Evolutionary conservation across 2,329 filamentous ascomycete species (phyloP), one percentile per base, ranked within the genome.

Genomic region (Botrytis cinerea): DNA sequence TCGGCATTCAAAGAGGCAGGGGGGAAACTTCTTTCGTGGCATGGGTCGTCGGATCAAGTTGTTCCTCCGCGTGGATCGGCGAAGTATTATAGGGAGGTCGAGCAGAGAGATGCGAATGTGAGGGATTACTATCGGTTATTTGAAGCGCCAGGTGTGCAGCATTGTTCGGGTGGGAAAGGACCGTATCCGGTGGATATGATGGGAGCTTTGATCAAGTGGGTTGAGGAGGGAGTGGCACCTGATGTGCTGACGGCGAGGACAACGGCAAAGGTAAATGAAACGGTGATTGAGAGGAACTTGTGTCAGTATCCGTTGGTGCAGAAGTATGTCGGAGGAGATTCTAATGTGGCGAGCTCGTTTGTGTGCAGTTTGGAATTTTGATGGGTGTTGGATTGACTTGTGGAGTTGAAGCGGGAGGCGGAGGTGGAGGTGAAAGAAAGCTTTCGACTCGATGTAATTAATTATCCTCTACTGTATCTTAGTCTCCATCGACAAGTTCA

Each of bases 101-200:
- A 74, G 38, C 22, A 18, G 16, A 5, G 22, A 4, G 71, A 74
- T 73, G n/a, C n/a, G 32, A 63, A 73, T 0, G 63, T 81, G 0
- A 72, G 79, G 14, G 73, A 80, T n/a, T 83, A 80, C 71, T 83
- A 80, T 57, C 76, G 81, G 1, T 75, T 77, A n/a, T 83, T 80
- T 61, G 71, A 76, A 25, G 78, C 78, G 10, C 80, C 82, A 0
- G 82, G 82, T 0, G 73, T 82, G 6, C 76, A 68, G 0, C 82
- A 83, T 74, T 83, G 82, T 69, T 63, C 22, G 16, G 74, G 77
- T 9, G 81, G 81, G 1, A 62, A 66, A 6, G 78, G 80, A 0
- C 75, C 75, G 5, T 70, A 75, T 45, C 81, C 80, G 1, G 64
- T 40, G 2, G 61, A 71, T 10, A 54, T 78, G 2, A 78, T 81